Percentiles rank a stretch among this genome's conserved stretches.
These are phyloP conservation scores for Neohortaea acidophila DNA, from an alignment of 495 filamentous ascomycete species.

Conservation along the genomic window DNA sequence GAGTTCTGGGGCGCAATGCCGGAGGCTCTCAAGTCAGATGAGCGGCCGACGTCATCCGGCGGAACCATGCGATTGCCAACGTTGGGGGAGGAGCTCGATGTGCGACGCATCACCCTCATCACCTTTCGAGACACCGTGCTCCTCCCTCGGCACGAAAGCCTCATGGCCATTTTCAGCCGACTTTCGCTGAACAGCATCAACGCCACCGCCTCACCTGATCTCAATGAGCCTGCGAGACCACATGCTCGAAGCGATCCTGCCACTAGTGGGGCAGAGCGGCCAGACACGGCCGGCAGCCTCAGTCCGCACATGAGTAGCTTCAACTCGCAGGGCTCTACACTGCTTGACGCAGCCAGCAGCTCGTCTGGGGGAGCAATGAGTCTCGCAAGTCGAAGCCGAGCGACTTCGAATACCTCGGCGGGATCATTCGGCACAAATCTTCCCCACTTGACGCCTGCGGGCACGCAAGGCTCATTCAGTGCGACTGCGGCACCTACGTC, in stretches of 20 bases:
- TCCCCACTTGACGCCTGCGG: conserved; percentile 25
- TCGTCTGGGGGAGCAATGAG: conserved; percentile 29
- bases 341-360: conserved; percentile 41
- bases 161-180: conserved; percentile 81
- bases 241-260: conserved; percentile 15
- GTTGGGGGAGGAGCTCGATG: conserved; percentile 53
- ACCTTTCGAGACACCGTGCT: conserved; percentile 81
- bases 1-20: conserved; percentile 73
- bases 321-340: conserved; percentile 57
- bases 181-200: conserved; percentile 72
- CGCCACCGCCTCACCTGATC: conserved; percentile 36
- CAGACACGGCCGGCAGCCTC: conserved; percentile 54
- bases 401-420: conserved; percentile 76
- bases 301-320: conserved; percentile 56
- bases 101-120: conserved; percentile 76
- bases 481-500: conserved; percentile 9
- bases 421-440: conserved; percentile 40
- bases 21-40: conserved; percentile 14
- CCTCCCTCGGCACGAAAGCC: conserved; percentile 64
- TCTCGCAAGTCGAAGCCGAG: conserved; percentile 49
- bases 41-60: conserved; percentile 7
- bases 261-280: conserved; percentile 29
- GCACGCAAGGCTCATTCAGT: conserved; percentile 11
- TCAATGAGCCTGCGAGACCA: conserved; percentile 20
- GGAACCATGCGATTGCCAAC: conserved; percentile 15